Conservation (phyloP, 371 early-diverging fungal genomes). For the Mucor lusitanicus region DNA sequence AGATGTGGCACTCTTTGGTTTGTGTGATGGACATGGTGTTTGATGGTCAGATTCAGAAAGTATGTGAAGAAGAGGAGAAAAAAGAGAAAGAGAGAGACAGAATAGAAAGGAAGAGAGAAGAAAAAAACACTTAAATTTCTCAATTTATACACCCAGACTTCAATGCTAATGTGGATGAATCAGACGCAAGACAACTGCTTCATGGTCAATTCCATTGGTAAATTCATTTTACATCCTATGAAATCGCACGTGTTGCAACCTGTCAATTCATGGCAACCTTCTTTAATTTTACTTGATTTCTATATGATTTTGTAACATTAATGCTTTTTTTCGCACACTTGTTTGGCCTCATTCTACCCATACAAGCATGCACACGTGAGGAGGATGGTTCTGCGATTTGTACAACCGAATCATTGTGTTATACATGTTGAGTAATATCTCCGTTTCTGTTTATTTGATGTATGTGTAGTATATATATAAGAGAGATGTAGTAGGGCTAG, state of each 20-base stretch:
- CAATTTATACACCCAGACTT: background rate
- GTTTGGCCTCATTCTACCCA: background rate
- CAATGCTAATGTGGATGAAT: slow-evolving; percentile 12
- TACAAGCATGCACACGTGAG: background rate
- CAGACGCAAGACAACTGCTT: slow-evolving; percentile 3
- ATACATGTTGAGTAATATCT: background rate
- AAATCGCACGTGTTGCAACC: background rate
- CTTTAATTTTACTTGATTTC: background rate
- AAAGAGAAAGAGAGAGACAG: background rate
- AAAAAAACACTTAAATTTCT: background rate
- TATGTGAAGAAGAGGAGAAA: background rate
- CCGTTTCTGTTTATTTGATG: background rate
- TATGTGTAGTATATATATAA: background rate
- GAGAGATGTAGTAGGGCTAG: background rate
- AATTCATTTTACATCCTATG: background rate
- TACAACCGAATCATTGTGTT: background rate
- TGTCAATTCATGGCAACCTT: background rate
- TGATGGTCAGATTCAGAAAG: too few relatives aligned
- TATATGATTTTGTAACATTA: background rate
- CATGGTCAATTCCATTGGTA: slow-evolving; percentile 7
- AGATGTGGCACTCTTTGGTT: slow-evolving; percentile 28
- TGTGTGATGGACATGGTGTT: slow-evolving; percentile 4
- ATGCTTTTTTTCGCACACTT: background rate
- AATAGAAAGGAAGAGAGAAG: background rate
- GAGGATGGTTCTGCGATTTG: background rate